Percentiles rank a stretch among this genome's conserved stretches.
These are phyloP conservation scores for Boletus sp. DNA, from an alignment of 768 basidiomycete species.

Conservation along the genomic window DNA sequence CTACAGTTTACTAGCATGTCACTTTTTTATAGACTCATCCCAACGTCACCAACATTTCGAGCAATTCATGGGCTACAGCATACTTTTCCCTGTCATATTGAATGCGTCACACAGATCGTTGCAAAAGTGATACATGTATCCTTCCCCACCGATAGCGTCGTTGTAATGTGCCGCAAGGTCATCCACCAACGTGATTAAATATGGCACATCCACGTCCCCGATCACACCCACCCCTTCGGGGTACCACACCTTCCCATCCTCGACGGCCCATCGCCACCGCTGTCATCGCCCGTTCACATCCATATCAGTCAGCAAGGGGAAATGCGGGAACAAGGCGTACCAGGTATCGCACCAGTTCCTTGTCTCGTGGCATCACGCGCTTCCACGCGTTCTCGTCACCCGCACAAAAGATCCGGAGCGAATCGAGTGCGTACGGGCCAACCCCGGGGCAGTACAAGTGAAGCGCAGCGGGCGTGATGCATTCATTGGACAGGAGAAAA, in stretches of 20 bases:
- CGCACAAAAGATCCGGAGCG: conserved; percentile 69
- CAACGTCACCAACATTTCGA: too few relatives aligned
- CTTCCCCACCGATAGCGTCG: conserved; percentile 21
- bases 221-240: conserved; percentile 32
- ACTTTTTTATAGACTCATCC: too few relatives aligned
- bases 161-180: conserved; percentile 37
- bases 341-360: conserved; percentile 65
- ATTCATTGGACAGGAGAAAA: background rate
- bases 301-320: background rate
- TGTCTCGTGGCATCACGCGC: conserved; percentile 60
- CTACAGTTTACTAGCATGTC: too few relatives aligned
- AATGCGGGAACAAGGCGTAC: conserved; percentile 38
- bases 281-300: conserved; percentile 24
- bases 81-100: too few relatives aligned
- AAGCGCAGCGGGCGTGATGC: conserved; percentile 38
- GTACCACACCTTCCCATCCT: conserved; percentile 51
- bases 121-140: conserved; percentile 27
- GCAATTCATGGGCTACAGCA: too few relatives aligned
- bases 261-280: conserved; percentile 74
- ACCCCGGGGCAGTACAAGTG: conserved; percentile 62
- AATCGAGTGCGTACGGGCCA: conserved; percentile 72
- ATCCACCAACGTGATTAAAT: conserved; percentile 32
- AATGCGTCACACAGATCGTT: conserved; percentile 17
- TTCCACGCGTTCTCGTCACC: conserved; percentile 54
- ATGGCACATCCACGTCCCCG: too few relatives aligned